Evolutionary conservation across 2,329 filamentous ascomycete genomes (phyloP), one percentile per base, ranked within the genome.

Genomic region (Berkeleyomyces basicola): DNA sequence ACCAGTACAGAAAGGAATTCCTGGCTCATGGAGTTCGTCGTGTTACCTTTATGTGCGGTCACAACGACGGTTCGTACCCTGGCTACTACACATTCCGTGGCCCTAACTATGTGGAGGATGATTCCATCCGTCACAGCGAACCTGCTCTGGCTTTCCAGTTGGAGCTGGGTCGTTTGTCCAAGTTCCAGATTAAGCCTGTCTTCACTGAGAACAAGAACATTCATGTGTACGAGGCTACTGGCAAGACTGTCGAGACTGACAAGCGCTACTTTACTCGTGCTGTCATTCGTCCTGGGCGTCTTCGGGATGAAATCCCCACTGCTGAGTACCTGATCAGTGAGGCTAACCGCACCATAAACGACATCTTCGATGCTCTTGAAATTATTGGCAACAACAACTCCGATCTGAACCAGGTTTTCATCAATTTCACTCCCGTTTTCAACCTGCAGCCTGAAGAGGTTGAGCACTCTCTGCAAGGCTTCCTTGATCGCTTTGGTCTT

Each of bases 201-300:
- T 99, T 99, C 77, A 97, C 93, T 0, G 91, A 97, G 76, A 99
- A 99, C 80, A 88, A 95, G 72, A 97, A 95, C 76, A 96, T 99
- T 67, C 93, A 99, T 78, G 91, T 99, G 65, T 99, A 97, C 76
- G 91, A 97, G 79, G 93, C 89, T 68, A 79, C 95, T 69, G 93
- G 93, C 71, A 99, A 96, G 79, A 88, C 88, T 59, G 87, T 91
- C 46, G 91, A 96, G 72, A 91, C 88, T 63, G 93, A 99, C 76
- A 96, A 96, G 83, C 87, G 93, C 68, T 99, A 97, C 82, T 99
- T 99, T 74, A 93, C 93, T 59, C 90, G 93, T 74, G 92, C 92
- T 65, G 89, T 96, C 58, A 95, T 99, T 68, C 85, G 93, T 69
- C 90, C 93, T 66, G 93, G 93, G 58, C 88, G 92, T 71, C 85